These are phyloP conservation scores for Podaxis pistillaris DNA, from an alignment of 768 basidiomycete species.

Conservation along the genomic window DNA sequence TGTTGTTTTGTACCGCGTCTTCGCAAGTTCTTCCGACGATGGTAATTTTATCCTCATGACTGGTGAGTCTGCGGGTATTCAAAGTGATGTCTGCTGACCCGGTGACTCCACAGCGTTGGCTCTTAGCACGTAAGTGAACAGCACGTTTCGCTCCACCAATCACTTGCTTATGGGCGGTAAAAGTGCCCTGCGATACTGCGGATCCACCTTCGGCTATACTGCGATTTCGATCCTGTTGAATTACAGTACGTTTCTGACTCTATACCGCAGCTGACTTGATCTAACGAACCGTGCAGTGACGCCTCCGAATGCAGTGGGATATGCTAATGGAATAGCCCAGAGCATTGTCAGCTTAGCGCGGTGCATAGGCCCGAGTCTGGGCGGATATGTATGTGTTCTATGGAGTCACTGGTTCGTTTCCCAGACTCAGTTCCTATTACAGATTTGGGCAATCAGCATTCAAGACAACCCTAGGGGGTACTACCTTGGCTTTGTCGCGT, in stretches of 20 bases:
- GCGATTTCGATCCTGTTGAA: constrained; percentile 85
- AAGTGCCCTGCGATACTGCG: constrained; percentile 87
- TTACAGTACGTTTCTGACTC: constrained; percentile 52
- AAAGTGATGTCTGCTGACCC: constrained; percentile 1
- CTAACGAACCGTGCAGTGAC: constrained; percentile 59
- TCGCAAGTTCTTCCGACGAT: constrained; percentile 68
- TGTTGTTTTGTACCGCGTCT: constrained; percentile 68
- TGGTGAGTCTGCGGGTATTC: constrained; percentile 40
- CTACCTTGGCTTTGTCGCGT: constrained; percentile 70
- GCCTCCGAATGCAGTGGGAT: constrained; percentile 82
- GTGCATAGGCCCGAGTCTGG: constrained; percentile 84
- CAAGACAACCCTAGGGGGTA: constrained; percentile 68
- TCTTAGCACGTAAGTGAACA: constrained; percentile 72
- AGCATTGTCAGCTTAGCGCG: constrained; percentile 92
- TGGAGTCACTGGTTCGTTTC: not conserved
- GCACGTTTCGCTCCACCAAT: not conserved
- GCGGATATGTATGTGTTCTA: constrained; percentile 64
- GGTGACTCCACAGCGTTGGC: constrained; percentile 51
- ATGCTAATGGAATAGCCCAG: constrained; percentile 95
- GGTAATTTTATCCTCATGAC: constrained; percentile 82
- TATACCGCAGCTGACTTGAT: not conserved
- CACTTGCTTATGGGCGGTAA: constrained; percentile 11
- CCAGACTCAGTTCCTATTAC: constrained; percentile 17
- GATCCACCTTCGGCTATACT: constrained; percentile 87
- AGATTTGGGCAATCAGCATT: constrained; percentile 78